Evolutionary conservation across 2,329 filamentous ascomycete genomes (phyloP).

Genomic region (Lasiodiplodia theobromae): DNA sequence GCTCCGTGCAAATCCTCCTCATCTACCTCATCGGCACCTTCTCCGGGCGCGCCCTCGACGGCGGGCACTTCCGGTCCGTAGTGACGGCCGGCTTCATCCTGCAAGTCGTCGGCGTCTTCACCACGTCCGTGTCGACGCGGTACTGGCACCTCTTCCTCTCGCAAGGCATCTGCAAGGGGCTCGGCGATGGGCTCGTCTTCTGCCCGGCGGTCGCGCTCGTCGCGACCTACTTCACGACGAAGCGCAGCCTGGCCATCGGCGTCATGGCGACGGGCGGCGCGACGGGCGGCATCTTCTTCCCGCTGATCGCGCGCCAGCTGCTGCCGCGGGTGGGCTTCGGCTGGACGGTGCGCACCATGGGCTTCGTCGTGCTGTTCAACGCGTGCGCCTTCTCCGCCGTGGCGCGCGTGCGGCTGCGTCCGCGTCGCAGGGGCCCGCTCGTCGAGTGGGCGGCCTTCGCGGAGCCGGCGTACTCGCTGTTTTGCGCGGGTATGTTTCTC

Average conservation of each 20-base stretch:
- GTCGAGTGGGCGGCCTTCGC: slow-evolving; percentile 64
- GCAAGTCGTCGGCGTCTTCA: slow-evolving; percentile 52
- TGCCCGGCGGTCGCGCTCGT: slow-evolving; percentile 47
- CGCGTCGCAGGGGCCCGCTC: slow-evolving; percentile 53
- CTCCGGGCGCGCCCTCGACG: slow-evolving; percentile 53
- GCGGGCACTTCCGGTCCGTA: slow-evolving; percentile 49
- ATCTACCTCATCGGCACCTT: slow-evolving; percentile 53
- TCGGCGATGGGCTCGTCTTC: slow-evolving; percentile 54
- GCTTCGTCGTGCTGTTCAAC: slow-evolving; percentile 50
- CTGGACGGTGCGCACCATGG: slow-evolving; percentile 43
- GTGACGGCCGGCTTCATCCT: slow-evolving; percentile 47
- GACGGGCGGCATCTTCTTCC: slow-evolving; percentile 35
- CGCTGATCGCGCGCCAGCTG: slow-evolving; percentile 32
- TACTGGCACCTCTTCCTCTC: slow-evolving; percentile 59
- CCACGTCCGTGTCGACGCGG: slow-evolving; percentile 49
- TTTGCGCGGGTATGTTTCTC: slow-evolving; percentile 52
- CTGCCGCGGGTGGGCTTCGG: slow-evolving; percentile 33
- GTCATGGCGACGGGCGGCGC: slow-evolving; percentile 37
- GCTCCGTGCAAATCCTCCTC: slow-evolving; percentile 55
- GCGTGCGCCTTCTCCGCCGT: slow-evolving; percentile 43
- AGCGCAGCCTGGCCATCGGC: slow-evolving; percentile 41
- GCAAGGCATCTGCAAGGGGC: slow-evolving; percentile 56
- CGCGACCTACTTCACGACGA: slow-evolving; percentile 46
- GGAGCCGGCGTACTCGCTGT: slow-evolving; percentile 61
- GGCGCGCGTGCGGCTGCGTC: slow-evolving; percentile 53